A percentile compares a stretch with the other conserved stretches of the same genome.
Conservation (phyloP, 2,329 filamentous ascomycete genomes). For the Claviceps purpurea region DNA sequence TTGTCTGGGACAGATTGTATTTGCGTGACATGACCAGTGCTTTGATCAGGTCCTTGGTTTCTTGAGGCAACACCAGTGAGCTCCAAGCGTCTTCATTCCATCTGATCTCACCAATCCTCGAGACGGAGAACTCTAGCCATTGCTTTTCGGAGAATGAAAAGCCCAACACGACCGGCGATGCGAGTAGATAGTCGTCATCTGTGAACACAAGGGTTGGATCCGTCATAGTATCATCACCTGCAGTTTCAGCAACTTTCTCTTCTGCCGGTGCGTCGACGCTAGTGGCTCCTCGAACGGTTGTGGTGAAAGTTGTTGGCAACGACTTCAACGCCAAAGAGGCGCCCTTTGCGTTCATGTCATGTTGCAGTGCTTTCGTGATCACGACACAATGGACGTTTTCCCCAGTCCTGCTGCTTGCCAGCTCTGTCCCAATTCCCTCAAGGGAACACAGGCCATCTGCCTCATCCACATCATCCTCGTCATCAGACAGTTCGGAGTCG, state of each 20-base stretch:
- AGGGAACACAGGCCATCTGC: conserved; percentile 19
- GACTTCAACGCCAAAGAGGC: conserved; percentile 41
- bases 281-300: conserved; percentile 4
- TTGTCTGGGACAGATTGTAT: conserved; percentile 65
- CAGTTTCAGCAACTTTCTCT: conserved; percentile 4
- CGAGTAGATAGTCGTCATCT: conserved; percentile 73
- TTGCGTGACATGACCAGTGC: conserved; percentile 76
- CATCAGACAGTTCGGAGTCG: conserved; percentile 32
- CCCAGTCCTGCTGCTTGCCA: not conserved
- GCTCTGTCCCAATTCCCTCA: conserved; percentile 21
- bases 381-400: conserved; percentile 10
- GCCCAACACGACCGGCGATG: conserved; percentile 72
- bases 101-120: conserved; percentile 63
- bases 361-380: conserved; percentile 16
- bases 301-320: conserved; percentile 21
- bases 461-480: conserved; percentile 15
- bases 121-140: conserved; percentile 80
- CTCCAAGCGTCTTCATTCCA: conserved; percentile 79
- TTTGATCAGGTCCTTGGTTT: conserved; percentile 51
- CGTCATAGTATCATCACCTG: conserved; percentile 7
- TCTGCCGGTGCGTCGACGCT: not conserved
- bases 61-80: conserved; percentile 57
- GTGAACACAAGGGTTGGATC: conserved; percentile 42
- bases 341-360: conserved; percentile 18
- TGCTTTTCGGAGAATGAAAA: conserved; percentile 81